Evolutionary conservation across 495 filamentous ascomycete species (phyloP).

Genomic region (Penicillium cinerascens): DNA sequence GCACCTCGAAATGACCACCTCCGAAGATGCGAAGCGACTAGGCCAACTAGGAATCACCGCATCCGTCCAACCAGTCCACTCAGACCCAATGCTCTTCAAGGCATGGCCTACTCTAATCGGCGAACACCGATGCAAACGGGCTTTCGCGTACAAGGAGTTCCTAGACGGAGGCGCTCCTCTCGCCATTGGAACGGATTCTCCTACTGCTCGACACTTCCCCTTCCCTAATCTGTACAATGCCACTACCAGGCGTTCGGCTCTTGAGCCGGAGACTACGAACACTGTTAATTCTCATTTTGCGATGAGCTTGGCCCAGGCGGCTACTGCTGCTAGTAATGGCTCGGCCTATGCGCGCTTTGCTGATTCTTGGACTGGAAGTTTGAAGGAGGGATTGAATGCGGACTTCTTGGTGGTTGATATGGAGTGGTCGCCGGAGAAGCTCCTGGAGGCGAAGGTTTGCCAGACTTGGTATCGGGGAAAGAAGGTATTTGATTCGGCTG

Average conservation of each 20-base stretch:
- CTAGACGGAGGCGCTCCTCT: slow-evolving; percentile 51
- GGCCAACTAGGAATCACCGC: slow-evolving; percentile 58
- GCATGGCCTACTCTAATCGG: slow-evolving; percentile 59
- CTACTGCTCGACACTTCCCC: slow-evolving; percentile 53
- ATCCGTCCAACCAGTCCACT: slow-evolving; percentile 60
- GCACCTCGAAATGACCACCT: slow-evolving; percentile 55
- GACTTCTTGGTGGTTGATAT: slow-evolving; percentile 60
- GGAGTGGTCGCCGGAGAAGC: slow-evolving; percentile 49
- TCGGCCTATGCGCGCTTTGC: slow-evolving; percentile 58
- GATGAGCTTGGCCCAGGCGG: slow-evolving; percentile 30
- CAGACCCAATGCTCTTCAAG: slow-evolving; percentile 56
- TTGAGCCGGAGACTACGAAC: slow-evolving; percentile 43
- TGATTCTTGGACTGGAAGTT: slow-evolving; percentile 50
- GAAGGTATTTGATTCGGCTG: slow-evolving; percentile 23
- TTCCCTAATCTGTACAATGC: slow-evolving; percentile 57
- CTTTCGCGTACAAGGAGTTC: slow-evolving; percentile 62
- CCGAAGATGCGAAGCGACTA: slow-evolving; percentile 50
- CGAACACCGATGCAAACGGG: slow-evolving; percentile 48
- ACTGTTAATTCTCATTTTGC: slow-evolving; percentile 31
- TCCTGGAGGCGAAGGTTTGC: slow-evolving; percentile 47
- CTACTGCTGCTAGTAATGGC: slow-evolving; percentile 53
- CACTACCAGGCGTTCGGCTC: slow-evolving; percentile 53
- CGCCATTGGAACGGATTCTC: slow-evolving; percentile 58
- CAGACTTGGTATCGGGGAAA: slow-evolving; percentile 58
- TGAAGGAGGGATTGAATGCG: slow-evolving; percentile 48